These are phyloP conservation scores for Xylaria multiplex DNA, from an alignment of 2,329 filamentous ascomycete genomes.

Conservation along the genomic window DNA sequence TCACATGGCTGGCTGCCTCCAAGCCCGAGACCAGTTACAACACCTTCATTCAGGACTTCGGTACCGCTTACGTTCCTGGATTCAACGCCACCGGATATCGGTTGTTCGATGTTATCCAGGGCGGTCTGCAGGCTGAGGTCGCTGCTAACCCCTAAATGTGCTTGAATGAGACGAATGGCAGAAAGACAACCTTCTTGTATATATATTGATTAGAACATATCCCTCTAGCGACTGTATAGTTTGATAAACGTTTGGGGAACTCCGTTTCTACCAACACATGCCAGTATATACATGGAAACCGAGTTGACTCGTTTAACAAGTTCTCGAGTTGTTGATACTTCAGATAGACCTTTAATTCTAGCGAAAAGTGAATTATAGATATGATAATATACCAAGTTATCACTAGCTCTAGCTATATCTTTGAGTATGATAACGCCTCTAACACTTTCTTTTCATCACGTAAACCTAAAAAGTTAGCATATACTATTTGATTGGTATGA, in stretches of 20 bases:
- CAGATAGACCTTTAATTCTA: background rate
- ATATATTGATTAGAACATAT: constrained; percentile 5
- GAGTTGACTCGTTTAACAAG: background rate
- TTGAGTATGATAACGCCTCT: no score
- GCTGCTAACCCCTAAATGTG: constrained; percentile 16
- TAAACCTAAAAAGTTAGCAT: no score
- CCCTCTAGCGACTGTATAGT: background rate
- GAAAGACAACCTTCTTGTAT: constrained; percentile 15
- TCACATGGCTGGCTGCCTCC: constrained; percentile 34
- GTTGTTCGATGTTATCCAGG: constrained; percentile 34
- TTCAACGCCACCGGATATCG: constrained; percentile 35
- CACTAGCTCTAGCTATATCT: no score
- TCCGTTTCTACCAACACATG: no score
- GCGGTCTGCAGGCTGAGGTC: constrained; percentile 24
- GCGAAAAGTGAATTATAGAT: background rate
- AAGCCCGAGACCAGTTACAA: constrained; percentile 33
- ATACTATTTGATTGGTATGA: no score
- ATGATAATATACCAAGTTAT: no score
- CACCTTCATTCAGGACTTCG: constrained; percentile 37
- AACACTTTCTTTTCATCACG: no score
- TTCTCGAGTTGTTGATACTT: background rate
- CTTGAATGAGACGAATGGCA: background rate
- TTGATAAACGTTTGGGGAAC: no score
- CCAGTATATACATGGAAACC: no score
- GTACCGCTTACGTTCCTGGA: constrained; percentile 31